Base-by-base conservation (phyloP, 2,329 filamentous ascomycete species). In the Talaromyces atroroseus region DNA sequence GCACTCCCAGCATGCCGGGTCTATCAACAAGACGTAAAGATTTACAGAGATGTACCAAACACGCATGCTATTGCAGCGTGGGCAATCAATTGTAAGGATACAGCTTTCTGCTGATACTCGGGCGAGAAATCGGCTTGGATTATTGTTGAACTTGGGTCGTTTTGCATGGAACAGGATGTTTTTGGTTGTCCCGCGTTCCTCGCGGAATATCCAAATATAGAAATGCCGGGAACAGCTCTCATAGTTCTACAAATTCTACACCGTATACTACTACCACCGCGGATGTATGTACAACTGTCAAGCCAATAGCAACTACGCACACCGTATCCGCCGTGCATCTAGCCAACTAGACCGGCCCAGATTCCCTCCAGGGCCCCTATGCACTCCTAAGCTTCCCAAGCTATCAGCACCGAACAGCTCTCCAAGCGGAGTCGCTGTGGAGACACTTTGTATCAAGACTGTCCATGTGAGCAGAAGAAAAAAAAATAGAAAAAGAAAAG, bases 401-500 rank as follows among this genome's bases (percentile, higher is more conserved):
- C 16, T 11, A 42, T 21, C 40, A 42, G 16, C 38, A 20, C 38
- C 38, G 38, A 20, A 42, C 24, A 34, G 38, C 50, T 44, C 50
- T 44, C 32, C 42, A 23, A 38, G 52, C 52, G 52, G 52, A 55
- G 52, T 32, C 23, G 20, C n/a, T 42, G 52, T 58, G 56, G 56
- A 54, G 56, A 58, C 32, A 24, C 23, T 34, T 38, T 26, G 34
- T 29, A 48, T 21, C 48, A 47, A 42, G 32, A 34, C 21, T 56
- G 58, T 59, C 51, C 58, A 59, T 71, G 68, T 71, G 69, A 69
- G 61, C 68, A 61, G 56, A 36, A 64, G 64, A 65, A 62, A 62
- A 34, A 42, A 38, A 45, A 18, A 64, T 61, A 60, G 42, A 53
- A 46, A 44, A 21, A 24, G 32, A 40, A 49, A 44, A 10, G 40